These are phyloP conservation scores for Berberis vulgaris DNA, from an alignment of 164 flowering plant species.

Conservation along the genomic window DNA sequence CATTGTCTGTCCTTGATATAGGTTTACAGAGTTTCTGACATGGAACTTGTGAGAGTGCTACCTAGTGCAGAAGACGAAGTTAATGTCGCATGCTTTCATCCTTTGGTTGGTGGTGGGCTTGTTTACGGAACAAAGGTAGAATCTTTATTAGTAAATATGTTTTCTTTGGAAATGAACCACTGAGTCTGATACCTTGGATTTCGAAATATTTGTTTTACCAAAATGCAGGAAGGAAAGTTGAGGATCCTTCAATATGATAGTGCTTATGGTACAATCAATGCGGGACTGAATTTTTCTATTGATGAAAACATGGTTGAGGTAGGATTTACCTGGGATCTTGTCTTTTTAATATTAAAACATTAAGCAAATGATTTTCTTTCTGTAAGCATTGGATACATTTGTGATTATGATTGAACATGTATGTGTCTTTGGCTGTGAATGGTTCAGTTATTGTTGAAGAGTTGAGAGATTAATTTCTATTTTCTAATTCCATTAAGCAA, in stretches of 20 bases:
- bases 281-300: constrained; percentile 23
- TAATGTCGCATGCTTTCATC: constrained; percentile 99
- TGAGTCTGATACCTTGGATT: not conserved
- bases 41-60: constrained; percentile 96
- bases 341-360: too few relatives aligned
- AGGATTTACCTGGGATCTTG: not conserved
- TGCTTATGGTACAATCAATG: constrained; percentile 29
- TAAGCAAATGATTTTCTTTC: not conserved
- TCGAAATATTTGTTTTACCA: not conserved
- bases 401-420: too few relatives aligned
- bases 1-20: constrained; percentile 10
- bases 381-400: not conserved
- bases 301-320: constrained; percentile 74
- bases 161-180: not conserved
- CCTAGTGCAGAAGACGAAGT: constrained; percentile 99
- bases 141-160: not conserved
- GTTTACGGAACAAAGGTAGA: constrained; percentile 96
- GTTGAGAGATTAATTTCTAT: not conserved
- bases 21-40: constrained; percentile 95
- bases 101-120: constrained; percentile 86
- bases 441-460: not conserved
- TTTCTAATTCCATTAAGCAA: not conserved
- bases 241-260: constrained; percentile 71
- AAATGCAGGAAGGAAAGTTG: constrained; percentile 88
- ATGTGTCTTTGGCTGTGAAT: not conserved